phyloP scores from a whole-genome alignment of 73 alveolate genomes.

The Stentor coeruleus region DNA sequence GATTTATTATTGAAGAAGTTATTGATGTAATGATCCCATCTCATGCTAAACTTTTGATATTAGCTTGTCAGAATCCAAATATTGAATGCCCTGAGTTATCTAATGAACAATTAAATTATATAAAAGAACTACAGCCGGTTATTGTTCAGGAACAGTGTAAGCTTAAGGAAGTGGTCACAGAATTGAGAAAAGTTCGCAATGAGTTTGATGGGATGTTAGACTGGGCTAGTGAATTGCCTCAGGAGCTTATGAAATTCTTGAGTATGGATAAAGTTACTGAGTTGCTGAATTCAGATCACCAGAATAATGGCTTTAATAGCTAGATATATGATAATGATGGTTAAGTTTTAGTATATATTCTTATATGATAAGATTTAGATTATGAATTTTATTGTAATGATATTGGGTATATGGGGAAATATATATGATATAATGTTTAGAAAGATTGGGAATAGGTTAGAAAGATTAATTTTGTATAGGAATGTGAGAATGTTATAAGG shows the following conservation, averaged over 20 bases:
- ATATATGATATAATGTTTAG: too few relatives aligned
- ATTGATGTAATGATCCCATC: slow-evolving; percentile 18
- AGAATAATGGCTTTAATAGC: too few relatives aligned
- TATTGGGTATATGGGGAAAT: too few relatives aligned
- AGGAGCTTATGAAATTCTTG: not conserved
- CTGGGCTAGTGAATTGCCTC: slow-evolving; percentile 15
- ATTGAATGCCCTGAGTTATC: not conserved
- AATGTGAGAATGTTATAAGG: too few relatives aligned
- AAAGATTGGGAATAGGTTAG: too few relatives aligned
- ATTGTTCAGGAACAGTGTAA: not conserved
- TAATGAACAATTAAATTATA: not conserved
- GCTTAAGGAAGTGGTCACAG: slow-evolving; percentile 20
- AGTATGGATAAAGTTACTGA: not conserved
- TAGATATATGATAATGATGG: too few relatives aligned
- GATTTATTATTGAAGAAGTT: slow-evolving; percentile 8
- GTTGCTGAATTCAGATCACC: not conserved
- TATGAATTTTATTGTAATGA: too few relatives aligned
- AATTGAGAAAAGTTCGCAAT: not conserved
- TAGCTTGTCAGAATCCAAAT: slow-evolving; percentile 4
- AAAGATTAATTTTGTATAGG: too few relatives aligned
- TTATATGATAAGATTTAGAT: too few relatives aligned
- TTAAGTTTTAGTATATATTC: too few relatives aligned
- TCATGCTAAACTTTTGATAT: slow-evolving; percentile 4
- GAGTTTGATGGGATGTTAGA: not conserved
- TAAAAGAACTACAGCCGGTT: slow-evolving; percentile 13